Evolutionary conservation across 2,329 filamentous ascomycete genomes (phyloP), one percentile per base, ranked within the genome.

Genomic region (Scorias spongiosa): DNA sequence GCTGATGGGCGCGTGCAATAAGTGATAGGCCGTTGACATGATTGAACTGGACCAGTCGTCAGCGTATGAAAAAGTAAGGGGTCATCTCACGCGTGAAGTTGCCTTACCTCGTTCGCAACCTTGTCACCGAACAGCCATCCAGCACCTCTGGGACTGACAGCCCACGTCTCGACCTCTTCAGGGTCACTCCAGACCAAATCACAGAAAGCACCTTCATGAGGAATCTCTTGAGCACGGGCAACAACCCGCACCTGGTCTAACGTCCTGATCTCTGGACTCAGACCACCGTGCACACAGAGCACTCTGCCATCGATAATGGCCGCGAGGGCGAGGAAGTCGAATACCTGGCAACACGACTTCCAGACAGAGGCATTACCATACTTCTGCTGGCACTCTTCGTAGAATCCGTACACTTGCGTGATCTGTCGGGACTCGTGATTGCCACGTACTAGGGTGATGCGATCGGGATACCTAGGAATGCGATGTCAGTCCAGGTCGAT

Each of bases 361-460:
- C 81, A 85, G 43, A 85, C 81, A 29, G 78, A 81, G 6, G 81
- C 80, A 60, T 84, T 84, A 47, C 80, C 80, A 55, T 85, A 85
- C 59, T 85, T 85, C 52, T 80, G 77, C 52, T 82, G 72, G 57
- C 81, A 85, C 58, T 85, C 81, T 57, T 84, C 81, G 62, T 84
- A 84, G 62, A 85, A 85, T 28, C 81, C 81, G 58, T 85, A 85
- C 11, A 84, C 81, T 58, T 84, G 80, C 11, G 81, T 85, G 53
- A 85, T 84, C 59, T 84, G 81, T 39, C 81, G 76, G 37, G 80
- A 84, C 59, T 85, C 81, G 61, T 85, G 80, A 55, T 84, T 84
- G 30, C 81, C 81, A 42, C 81, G 76, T 29, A 85, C 78, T 28
- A 85, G 68, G 0, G 81, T 84, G 49, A 85, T 79, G 49, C 76